A percentile compares a stretch with the other conserved stretches of the same genome.
phyloP scores from a whole-genome alignment of 2,329 filamentous ascomycete species.

The Stachybotrys elegans region DNA sequence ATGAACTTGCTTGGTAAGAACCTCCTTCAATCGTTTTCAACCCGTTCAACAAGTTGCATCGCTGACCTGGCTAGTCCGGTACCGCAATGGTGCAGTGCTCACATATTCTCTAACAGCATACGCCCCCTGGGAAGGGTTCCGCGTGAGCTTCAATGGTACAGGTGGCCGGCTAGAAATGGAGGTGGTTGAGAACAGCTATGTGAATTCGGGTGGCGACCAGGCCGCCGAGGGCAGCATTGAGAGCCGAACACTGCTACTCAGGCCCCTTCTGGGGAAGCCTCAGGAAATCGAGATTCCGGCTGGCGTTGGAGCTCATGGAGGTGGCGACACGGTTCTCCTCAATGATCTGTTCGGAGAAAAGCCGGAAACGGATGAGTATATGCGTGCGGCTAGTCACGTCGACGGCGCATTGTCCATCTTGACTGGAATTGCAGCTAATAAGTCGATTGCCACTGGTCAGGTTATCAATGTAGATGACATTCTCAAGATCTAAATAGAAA shows the following conservation, averaged over 20 bases:
- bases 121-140: slow-evolving; percentile 40
- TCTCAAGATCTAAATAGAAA: too few relatives aligned
- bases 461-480: too few relatives aligned
- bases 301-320: slow-evolving; percentile 52
- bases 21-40: too few relatives aligned
- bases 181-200: slow-evolving; percentile 41
- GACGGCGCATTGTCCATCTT: too few relatives aligned
- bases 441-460: too few relatives aligned
- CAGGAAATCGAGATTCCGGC: slow-evolving; percentile 47
- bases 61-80: slow-evolving; percentile 40
- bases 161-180: slow-evolving; percentile 41
- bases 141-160: slow-evolving; percentile 36
- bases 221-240: slow-evolving; percentile 48
- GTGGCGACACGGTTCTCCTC: slow-evolving; percentile 52
- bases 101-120: slow-evolving; percentile 41
- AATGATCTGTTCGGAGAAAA: slow-evolving; percentile 55
- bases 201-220: slow-evolving; percentile 56
- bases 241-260: slow-evolving; percentile 40
- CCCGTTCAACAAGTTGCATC: too few relatives aligned
- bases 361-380: too few relatives aligned
- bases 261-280: slow-evolving; percentile 52
- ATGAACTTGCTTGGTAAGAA: too few relatives aligned
- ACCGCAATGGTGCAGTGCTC: slow-evolving; percentile 34
- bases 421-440: too few relatives aligned
- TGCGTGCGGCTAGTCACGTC: too few relatives aligned